phyloP scores from a whole-genome alignment of 140 eudicot genomes.

The Erigeron philadelphicus region DNA sequence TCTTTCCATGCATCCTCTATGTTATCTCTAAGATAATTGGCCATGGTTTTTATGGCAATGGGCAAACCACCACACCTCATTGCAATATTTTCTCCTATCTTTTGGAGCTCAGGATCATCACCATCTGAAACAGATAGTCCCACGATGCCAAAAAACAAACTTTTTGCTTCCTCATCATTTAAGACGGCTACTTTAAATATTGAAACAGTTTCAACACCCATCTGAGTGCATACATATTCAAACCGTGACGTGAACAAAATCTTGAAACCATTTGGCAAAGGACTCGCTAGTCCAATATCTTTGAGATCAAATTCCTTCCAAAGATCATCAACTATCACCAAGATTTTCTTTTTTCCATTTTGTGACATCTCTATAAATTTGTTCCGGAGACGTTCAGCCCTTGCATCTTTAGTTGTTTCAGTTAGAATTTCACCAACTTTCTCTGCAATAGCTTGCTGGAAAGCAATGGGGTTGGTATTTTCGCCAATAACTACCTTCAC shows the following conservation, averaged over 20 bases:
- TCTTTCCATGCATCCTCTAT: not conserved
- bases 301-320: not conserved
- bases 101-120: not conserved
- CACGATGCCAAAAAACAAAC: not conserved
- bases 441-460: slow-evolving; percentile 19
- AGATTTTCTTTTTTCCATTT: not conserved
- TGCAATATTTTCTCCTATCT: not conserved
- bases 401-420: not conserved
- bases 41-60: not conserved
- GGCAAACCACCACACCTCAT: not conserved
- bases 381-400: slow-evolving; percentile 10
- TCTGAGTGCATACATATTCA: not conserved
- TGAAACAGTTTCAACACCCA: not conserved
- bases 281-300: not conserved
- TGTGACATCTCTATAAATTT: not conserved
- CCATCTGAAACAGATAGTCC: not conserved
- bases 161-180: not conserved
- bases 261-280: not conserved
- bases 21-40: not conserved
- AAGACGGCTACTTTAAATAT: too few relatives aligned
- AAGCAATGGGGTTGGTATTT: not conserved
- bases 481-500: slow-evolving; percentile 26
- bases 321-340: not conserved
- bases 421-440: not conserved
- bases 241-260: not conserved